Evolutionary conservation across 345 rosid genomes (phyloP).

Genomic region (Pistacia integerrima): DNA sequence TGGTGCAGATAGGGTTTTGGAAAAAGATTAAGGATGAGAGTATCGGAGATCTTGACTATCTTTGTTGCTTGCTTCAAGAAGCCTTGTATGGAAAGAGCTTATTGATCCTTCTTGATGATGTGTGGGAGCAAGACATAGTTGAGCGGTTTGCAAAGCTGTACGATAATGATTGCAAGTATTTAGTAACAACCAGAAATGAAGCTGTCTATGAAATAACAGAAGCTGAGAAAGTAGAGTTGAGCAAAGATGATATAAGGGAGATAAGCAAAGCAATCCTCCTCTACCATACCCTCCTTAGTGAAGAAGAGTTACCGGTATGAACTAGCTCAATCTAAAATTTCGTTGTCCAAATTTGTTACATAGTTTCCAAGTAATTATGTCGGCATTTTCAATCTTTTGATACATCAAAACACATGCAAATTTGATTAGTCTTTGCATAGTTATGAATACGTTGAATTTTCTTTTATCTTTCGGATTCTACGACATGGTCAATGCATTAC

Average conservation of each 20-base stretch:
- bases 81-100: slow-evolving; percentile 36
- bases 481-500: not conserved
- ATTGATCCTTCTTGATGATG: slow-evolving; percentile 38
- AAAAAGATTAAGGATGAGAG: slow-evolving; percentile 29
- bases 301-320: slow-evolving; percentile 35
- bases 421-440: not conserved
- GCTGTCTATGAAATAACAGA: slow-evolving; percentile 38
- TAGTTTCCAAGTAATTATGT: not conserved
- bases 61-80: slow-evolving; percentile 39
- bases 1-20: slow-evolving; percentile 36
- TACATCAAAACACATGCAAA: not conserved
- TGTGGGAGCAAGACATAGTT: slow-evolving; percentile 45
- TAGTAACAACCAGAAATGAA: slow-evolving; percentile 42
- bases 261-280: slow-evolving; percentile 40
- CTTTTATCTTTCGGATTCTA: not conserved
- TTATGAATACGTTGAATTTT: not conserved
- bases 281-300: slow-evolving; percentile 32
- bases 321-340: slow-evolving; percentile 4
- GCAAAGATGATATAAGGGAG: slow-evolving; percentile 30
- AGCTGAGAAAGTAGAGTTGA: slow-evolving; percentile 39
- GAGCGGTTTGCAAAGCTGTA: slow-evolving; percentile 40
- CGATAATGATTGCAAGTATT: slow-evolving; percentile 33
- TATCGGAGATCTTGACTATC: slow-evolving; percentile 34
- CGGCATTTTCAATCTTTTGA: not conserved
- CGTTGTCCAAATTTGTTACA: not conserved